Evolutionary conservation across 106 monocot genomes (phyloP), one percentile per base, ranked within the genome.

Genomic region (Acanthochlamys bracteata): DNA sequence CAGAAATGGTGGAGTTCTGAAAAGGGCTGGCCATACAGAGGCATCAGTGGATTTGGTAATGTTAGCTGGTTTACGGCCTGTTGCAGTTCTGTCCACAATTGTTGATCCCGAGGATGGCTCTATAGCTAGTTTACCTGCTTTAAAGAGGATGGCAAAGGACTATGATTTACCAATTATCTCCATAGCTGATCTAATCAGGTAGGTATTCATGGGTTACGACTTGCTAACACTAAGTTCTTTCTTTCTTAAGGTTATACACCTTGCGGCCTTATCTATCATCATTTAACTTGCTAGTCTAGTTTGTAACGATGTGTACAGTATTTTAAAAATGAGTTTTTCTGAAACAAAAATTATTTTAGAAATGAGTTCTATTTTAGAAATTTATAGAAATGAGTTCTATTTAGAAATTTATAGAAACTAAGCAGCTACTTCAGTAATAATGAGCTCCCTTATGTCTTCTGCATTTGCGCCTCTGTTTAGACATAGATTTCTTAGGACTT

Each of bases 11-110:
- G 91, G 91, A 53, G 78, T 92, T 42, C 45, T 92, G 40, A 73
- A 84, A 65, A 81, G 83, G 82, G 87, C 79, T 67, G 79, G 84
- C 10, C 86, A 81, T 68, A 92, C 83, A 0, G 91, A 92, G 60
- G 91, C 91, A 59, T 87, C 91, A 15, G 79, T 87, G 0, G 91
- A 92, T 75, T 69, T 92, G 56, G 87, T 84, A 64, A 39, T 58
- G 7, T 63, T 92, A 12, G 87, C 87, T 25, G 84, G 91, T 4
- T 39, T 92, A 56, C 56, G 57, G 6, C 81, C 87, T 33, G 59
- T 74, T 0, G 78, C 91, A 20, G 79, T 86, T 40, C 75, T 92
- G 39, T 87, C 84, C 1, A 79, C 83, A 0, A 51, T 92, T 60
- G 41, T 92, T 53, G 81, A 92, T 75, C 83, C 67, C 0, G 68